Conservation (phyloP, 2,329 filamentous ascomycete genomes). For the Blastomyces parvus region DNA sequence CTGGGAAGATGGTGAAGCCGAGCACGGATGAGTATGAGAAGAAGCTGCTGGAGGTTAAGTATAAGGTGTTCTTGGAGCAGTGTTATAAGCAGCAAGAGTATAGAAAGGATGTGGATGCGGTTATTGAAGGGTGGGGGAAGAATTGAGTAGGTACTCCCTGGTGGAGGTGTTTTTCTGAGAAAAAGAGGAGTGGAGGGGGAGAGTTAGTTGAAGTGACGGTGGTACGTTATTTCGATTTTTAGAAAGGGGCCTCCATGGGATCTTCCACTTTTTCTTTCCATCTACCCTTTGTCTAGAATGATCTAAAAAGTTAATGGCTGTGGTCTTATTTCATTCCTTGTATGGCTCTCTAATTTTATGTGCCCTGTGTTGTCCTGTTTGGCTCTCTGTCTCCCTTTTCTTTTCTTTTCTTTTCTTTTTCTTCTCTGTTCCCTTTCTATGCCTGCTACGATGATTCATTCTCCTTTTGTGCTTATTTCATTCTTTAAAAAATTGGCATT, state of each 20-base stretch:
- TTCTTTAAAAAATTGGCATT: too few species aligned
- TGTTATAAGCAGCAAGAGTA: slow-evolving; percentile 77
- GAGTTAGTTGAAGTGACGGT: too few species aligned
- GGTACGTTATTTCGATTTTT: background rate
- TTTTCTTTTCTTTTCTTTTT: background rate
- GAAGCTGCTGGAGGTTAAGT: slow-evolving; percentile 76
- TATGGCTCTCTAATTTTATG: too few species aligned
- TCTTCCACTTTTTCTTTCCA: background rate
- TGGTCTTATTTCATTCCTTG: background rate
- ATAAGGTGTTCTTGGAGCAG: slow-evolving; percentile 90
- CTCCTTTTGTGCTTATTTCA: too few species aligned
- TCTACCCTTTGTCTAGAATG: background rate
- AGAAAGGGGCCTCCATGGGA: background rate
- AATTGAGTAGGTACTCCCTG: background rate
- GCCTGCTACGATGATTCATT: too few species aligned
- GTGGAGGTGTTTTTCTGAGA: background rate
- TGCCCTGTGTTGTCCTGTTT: too few species aligned
- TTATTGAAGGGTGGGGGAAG: slow-evolving; percentile 36
- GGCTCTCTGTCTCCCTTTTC: background rate
- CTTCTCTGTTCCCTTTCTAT: background rate
- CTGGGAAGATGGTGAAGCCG: slow-evolving; percentile 72
- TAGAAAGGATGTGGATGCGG: slow-evolving; percentile 64
- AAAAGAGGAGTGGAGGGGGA: too few species aligned
- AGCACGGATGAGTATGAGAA: slow-evolving; percentile 63
- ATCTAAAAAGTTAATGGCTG: background rate